Percentiles rank a stretch among this genome's conserved stretches.
These are phyloP conservation scores for Hypoxylon sp. DNA, from an alignment of 2,329 filamentous ascomycete genomes.

Conservation along the genomic window DNA sequence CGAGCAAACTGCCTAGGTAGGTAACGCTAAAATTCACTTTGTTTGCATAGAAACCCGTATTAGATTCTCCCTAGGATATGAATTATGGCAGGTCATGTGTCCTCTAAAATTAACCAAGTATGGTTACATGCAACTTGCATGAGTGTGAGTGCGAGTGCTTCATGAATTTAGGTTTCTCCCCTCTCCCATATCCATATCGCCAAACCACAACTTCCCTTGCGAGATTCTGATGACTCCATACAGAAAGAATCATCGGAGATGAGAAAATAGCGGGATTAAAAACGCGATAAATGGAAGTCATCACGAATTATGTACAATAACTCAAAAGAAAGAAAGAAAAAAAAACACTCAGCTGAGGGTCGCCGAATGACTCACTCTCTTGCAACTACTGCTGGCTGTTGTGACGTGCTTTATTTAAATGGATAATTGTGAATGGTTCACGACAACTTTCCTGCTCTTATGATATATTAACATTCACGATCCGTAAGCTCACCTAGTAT, in stretches of 20 bases:
- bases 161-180: conserved; percentile 5
- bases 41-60: no score
- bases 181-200: neutral
- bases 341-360: neutral
- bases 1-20: no score
- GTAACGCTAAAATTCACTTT: conserved; percentile 2
- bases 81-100: neutral
- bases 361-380: conserved; percentile 29
- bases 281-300: neutral
- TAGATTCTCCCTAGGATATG: neutral
- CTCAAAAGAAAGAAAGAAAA: no score
- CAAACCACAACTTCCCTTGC: neutral
- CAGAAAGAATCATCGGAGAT: neutral
- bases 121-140: neutral
- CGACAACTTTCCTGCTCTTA: neutral
- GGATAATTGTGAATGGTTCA: neutral
- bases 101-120: neutral
- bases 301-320: neutral
- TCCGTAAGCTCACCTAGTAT: neutral
- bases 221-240: neutral
- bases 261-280: neutral
- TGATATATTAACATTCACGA: conserved; percentile 3
- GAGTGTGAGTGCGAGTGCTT: no score
- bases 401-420: conserved; percentile 13
- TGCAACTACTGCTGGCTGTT: neutral